phyloP scores from a whole-genome alignment of 1,284 basidiomycete genomes.

The Pterulicium gracile region DNA sequence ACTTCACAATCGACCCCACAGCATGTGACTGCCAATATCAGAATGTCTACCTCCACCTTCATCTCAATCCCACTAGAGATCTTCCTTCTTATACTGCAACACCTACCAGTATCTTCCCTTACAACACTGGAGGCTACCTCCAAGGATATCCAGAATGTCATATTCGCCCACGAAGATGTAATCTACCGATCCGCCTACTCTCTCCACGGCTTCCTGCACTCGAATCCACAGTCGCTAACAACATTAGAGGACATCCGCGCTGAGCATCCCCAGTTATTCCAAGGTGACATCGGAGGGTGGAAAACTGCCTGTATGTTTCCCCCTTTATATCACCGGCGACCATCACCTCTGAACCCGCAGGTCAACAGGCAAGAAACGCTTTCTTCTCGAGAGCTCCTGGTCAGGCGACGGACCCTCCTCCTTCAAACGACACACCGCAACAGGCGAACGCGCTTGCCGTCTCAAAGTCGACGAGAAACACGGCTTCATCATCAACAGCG shows the following conservation, averaged over 20 bases:
- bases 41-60: too few species aligned
- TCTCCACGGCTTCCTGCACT: background rate
- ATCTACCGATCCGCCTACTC: background rate
- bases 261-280: background rate
- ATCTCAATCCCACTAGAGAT: conserved; percentile 1
- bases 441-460: background rate
- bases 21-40: too few species aligned
- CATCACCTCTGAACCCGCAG: background rate
- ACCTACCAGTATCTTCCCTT: background rate
- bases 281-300: background rate
- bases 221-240: background rate
- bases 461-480: background rate
- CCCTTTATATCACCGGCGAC: background rate
- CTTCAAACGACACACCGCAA: background rate
- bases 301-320: background rate
- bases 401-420: background rate
- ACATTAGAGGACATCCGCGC: background rate
- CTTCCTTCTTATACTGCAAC: background rate
- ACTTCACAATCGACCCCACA: too few species aligned
- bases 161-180: background rate
- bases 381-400: background rate
- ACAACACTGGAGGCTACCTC: background rate
- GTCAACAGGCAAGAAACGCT: background rate
- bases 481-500: background rate
- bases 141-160: background rate